phyloP scores from a whole-genome alignment of 495 filamentous ascomycete genomes.

The Jackrogersella minutella region DNA sequence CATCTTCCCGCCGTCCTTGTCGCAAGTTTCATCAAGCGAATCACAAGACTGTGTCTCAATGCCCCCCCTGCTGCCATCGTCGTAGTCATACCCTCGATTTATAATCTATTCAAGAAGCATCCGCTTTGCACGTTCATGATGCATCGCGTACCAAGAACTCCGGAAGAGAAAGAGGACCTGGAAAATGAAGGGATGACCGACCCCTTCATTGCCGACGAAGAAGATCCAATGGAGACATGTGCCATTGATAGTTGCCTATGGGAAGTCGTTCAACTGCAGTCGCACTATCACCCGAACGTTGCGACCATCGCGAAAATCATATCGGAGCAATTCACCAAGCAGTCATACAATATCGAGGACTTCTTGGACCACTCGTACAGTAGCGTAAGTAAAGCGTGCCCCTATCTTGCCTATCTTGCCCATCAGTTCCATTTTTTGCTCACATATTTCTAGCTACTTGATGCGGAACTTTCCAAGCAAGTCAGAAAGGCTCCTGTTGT shows the following conservation, averaged over 20 bases:
- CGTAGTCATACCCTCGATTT: conserved; percentile 87
- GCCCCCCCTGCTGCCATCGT: conserved; percentile 90
- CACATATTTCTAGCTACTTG: conserved; percentile 68
- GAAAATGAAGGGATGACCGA: conserved; percentile 77
- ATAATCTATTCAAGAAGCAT: conserved; percentile 92
- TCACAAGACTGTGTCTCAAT: conserved; percentile 80
- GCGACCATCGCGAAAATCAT: conserved; percentile 93
- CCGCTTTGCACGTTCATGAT: conserved; percentile 95
- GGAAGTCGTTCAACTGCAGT: conserved; percentile 89
- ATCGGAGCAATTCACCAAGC: conserved; percentile 97
- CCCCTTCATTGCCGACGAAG: conserved; percentile 76
- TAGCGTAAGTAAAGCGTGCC: conserved; percentile 65
- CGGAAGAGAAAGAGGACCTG: conserved; percentile 62
- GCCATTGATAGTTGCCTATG: conserved; percentile 94
- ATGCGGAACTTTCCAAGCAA: conserved; percentile 80
- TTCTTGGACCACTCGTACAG: conserved; percentile 95
- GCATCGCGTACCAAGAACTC: conserved; percentile 73
- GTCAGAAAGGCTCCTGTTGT: conserved; percentile 86
- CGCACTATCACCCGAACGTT: conserved; percentile 97
- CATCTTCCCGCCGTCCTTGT: conserved; percentile 91
- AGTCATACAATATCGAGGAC: conserved; percentile 89
- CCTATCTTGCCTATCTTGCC: neutral
- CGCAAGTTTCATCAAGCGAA: conserved; percentile 93
- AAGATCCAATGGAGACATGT: conserved; percentile 81
- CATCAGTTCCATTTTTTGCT: conserved; percentile 29